These are phyloP conservation scores for Malassezia arunalokei DNA, from an alignment of 1,284 basidiomycete species.

Conservation along the genomic window DNA sequence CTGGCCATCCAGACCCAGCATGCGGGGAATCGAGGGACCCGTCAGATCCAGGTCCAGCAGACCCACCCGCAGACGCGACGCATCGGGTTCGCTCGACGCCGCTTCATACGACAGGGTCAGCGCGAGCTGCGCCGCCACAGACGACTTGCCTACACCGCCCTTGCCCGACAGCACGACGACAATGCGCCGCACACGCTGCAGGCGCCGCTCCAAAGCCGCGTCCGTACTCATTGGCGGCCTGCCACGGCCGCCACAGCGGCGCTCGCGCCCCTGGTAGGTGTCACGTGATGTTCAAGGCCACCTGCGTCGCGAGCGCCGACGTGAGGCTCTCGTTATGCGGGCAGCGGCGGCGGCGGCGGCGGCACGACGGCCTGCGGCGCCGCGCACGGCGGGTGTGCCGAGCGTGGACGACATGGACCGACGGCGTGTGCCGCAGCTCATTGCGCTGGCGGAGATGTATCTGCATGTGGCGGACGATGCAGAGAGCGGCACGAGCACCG, in stretches of 20 bases:
- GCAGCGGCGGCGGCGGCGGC: background rate
- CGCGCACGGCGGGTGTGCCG: background rate
- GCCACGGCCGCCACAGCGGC: background rate
- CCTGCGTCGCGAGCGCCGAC: background rate
- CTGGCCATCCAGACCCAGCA: conserved; percentile 81
- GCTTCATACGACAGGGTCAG: conserved; percentile 52
- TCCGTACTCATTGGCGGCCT: conserved; percentile 15
- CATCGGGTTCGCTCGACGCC: background rate
- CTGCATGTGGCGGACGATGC: conserved; percentile 8
- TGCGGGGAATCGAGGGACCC: conserved; percentile 88
- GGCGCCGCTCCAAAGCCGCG: conserved; percentile 33
- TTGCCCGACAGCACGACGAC: conserved; percentile 91
- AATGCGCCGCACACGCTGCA: conserved; percentile 62
- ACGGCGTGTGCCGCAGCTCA: background rate
- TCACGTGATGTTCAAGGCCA: background rate
- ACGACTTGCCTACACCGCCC: conserved; percentile 96
- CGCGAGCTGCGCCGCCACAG: conserved; percentile 81
- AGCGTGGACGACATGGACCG: background rate
- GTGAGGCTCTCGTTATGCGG: too few species aligned
- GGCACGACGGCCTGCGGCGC: background rate
- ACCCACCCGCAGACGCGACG: conserved; percentile 54
- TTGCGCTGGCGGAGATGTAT: conserved; percentile 6
- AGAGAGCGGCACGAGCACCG: background rate
- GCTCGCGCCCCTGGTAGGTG: background rate
- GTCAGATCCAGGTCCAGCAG: conserved; percentile 93